Percentiles rank a stretch among this genome's conserved stretches.
Evolutionary conservation across 352 stramenopile species (phyloP).

Genomic region (Globisporangium mamillatum): DNA sequence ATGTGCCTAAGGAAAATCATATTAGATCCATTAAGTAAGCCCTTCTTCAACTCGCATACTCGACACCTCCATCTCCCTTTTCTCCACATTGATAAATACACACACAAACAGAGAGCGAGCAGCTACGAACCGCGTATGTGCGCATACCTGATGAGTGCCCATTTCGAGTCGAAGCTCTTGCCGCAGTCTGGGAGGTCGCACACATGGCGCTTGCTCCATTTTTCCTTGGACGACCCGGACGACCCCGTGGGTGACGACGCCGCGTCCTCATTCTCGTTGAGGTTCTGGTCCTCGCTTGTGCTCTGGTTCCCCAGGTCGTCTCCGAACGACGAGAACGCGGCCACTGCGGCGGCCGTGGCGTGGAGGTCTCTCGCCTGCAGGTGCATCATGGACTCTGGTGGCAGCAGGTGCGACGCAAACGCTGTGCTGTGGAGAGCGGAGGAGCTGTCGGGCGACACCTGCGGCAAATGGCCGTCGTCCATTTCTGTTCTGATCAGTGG

Average conservation of each 20-base stretch:
- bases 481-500: slow-evolving; percentile 15
- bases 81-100: not conserved
- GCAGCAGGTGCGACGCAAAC: slow-evolving; percentile 1
- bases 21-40: not conserved
- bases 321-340: slow-evolving; percentile 8
- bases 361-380: not conserved
- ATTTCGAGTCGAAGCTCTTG: slow-evolving; percentile 87
- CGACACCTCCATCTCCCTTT: not conserved
- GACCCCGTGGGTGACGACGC: slow-evolving; percentile 20
- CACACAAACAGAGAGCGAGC: not conserved
- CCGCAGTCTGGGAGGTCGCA: slow-evolving; percentile 63
- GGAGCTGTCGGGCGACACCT: not conserved
- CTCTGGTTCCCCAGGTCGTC: slow-evolving; percentile 11
- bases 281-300: slow-evolving; percentile 12
- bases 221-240: slow-evolving; percentile 48
- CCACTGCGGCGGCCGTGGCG: not conserved
- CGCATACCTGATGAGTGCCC: slow-evolving; percentile 67
- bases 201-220: slow-evolving; percentile 74
- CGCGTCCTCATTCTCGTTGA: slow-evolving; percentile 18
- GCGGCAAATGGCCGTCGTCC: not conserved
- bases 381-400: slow-evolving; percentile 10
- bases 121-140: not conserved
- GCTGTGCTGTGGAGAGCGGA: slow-evolving; percentile 3
- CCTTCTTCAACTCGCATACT: not conserved
- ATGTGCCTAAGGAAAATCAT: slow-evolving; percentile 52